Conservation (phyloP, 2,329 filamentous ascomycete species). For the Beauveria sp. region DNA sequence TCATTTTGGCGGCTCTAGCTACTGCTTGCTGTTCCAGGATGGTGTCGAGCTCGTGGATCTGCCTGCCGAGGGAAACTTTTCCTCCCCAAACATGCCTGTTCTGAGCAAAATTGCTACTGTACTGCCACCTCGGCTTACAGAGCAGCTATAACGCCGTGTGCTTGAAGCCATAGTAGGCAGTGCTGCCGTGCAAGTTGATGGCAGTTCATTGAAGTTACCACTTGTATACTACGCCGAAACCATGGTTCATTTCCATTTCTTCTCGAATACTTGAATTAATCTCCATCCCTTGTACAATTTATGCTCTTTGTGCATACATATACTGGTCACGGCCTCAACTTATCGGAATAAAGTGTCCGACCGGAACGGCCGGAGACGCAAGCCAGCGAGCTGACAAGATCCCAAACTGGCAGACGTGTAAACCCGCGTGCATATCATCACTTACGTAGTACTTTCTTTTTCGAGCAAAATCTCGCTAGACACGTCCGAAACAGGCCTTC, state of each 20-base stretch:
- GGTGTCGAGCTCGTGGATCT: slow-evolving; percentile 40
- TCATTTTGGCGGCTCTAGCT: slow-evolving; percentile 67
- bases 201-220: background rate
- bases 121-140: background rate
- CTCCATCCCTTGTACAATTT: background rate
- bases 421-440: too few species aligned
- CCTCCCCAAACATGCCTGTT: slow-evolving; percentile 22
- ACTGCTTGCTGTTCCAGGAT: slow-evolving; percentile 59
- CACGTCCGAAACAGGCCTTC: background rate
- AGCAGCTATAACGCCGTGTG: background rate
- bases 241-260: background rate
- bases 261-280: background rate
- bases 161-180: background rate
- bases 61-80: slow-evolving; percentile 16
- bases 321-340: too few species aligned
- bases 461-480: too few species aligned
- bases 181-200: background rate
- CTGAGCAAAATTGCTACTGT: slow-evolving; percentile 26
- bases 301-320: too few species aligned
- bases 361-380: too few species aligned
- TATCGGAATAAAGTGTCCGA: too few species aligned
- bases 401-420: too few species aligned
- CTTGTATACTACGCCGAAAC: background rate
- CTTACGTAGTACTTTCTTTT: too few species aligned
- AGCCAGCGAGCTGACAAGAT: too few species aligned